A percentile compares a stretch with the other conserved stretches of the same genome.
These are phyloP conservation scores for Cornus florida DNA, from an alignment of 148 eudicot species.

Conservation along the genomic window DNA sequence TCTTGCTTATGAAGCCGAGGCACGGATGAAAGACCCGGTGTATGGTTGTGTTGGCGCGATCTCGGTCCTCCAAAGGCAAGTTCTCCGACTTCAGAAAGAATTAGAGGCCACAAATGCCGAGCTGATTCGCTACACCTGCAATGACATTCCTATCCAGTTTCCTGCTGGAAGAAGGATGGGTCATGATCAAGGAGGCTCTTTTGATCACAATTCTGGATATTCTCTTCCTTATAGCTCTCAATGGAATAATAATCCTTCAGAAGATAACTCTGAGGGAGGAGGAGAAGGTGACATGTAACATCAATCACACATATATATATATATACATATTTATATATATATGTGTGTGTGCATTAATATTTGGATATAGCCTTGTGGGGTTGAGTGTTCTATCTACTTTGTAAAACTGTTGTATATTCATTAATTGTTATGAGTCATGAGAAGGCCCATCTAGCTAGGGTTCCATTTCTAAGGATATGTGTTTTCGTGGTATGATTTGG, in stretches of 20 bases:
- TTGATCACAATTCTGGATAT: conserved; percentile 2
- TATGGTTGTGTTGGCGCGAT: conserved; percentile 63
- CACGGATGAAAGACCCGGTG: conserved; percentile 51
- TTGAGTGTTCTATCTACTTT: too few relatives aligned
- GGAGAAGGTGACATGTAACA: conserved; percentile 6
- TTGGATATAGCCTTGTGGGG: too few relatives aligned
- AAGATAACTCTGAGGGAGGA: conserved; percentile 6
- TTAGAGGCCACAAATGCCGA: conserved; percentile 56
- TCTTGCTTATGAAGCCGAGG: conserved; percentile 58
- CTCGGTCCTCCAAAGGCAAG: conserved; percentile 53
- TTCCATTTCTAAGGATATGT: not conserved
- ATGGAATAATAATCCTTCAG: conserved; percentile 14
- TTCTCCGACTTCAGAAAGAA: conserved; percentile 44
- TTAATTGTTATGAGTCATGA: not conserved
- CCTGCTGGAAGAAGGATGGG: conserved; percentile 1
- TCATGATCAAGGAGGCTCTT: conserved; percentile 3
- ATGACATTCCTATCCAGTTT: conserved; percentile 12
- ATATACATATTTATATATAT: too few relatives aligned
- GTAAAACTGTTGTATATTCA: not conserved
- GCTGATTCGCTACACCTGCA: conserved; percentile 33
- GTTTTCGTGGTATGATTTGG: not conserved
- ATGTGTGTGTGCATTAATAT: too few relatives aligned
- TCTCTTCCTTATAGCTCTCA: conserved; percentile 10
- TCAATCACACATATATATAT: too few relatives aligned
- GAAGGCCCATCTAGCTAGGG: not conserved